Evolutionary conservation across 495 filamentous ascomycete species (phyloP).

Genomic region (Annulohypoxylon stygium): DNA sequence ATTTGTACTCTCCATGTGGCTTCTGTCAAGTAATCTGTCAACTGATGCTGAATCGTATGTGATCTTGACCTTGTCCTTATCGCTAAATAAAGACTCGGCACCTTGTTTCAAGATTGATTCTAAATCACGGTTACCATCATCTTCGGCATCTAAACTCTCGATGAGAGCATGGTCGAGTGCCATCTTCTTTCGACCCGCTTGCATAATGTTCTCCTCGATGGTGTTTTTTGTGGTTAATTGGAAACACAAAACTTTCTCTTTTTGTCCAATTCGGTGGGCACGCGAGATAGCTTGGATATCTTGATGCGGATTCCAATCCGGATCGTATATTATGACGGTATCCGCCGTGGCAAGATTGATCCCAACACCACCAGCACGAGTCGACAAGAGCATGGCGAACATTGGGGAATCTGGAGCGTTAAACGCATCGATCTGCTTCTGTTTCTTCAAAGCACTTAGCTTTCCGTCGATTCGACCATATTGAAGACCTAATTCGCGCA

Average conservation of each 20-base stretch:
- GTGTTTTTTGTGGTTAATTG: constrained; percentile 90
- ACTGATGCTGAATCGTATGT: constrained; percentile 83
- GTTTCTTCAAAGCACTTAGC: constrained; percentile 84
- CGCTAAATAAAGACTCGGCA: constrained; percentile 85
- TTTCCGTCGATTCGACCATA: constrained; percentile 89
- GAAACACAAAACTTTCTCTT: constrained; percentile 94
- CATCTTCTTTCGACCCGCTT: constrained; percentile 96
- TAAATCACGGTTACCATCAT: constrained; percentile 79
- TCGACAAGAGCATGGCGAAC: constrained; percentile 93
- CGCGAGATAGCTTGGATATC: constrained; percentile 95
- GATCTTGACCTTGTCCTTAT: constrained; percentile 73
- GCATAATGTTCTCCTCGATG: constrained; percentile 95
- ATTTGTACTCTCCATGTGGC: constrained; percentile 78
- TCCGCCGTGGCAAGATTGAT: constrained; percentile 98
- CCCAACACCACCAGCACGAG: constrained; percentile 93
- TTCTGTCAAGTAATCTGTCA: constrained; percentile 89
- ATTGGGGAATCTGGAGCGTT: constrained; percentile 85
- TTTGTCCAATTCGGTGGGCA: constrained; percentile 95
- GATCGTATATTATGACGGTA: constrained; percentile 98
- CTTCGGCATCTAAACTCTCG: constrained; percentile 84
- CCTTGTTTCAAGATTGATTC: constrained; percentile 92
- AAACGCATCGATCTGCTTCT: constrained; percentile 92
- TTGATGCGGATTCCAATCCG: constrained; percentile 98
- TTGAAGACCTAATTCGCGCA: constrained; percentile 74
- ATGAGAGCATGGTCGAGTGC: constrained; percentile 93